Percentiles rank a stretch among this genome's conserved stretches.
Evolutionary conservation across 768 basidiomycete species (phyloP).

Genomic region (Sporobolomyces pararoseus): DNA sequence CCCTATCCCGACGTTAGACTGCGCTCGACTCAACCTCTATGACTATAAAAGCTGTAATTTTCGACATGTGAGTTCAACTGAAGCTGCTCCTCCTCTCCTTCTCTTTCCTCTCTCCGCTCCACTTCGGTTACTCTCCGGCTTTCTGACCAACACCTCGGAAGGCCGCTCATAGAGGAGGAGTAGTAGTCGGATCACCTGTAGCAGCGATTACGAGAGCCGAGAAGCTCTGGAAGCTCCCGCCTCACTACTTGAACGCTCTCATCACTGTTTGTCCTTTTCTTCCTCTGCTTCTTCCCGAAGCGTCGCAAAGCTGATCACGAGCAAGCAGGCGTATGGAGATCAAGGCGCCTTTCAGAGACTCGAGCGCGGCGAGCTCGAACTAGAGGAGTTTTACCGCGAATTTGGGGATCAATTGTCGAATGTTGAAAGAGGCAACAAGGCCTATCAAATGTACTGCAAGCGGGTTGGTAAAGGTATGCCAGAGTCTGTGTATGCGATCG

Average conservation of each 20-base stretch:
- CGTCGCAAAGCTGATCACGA: not conserved
- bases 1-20: no score
- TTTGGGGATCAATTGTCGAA: conserved; percentile 28
- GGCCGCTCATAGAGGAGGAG: conserved; percentile 26
- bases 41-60: conserved; percentile 28
- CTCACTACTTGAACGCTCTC: conserved; percentile 31
- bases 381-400: conserved; percentile 29
- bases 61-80: conserved; percentile 40
- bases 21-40: not conserved
- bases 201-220: conserved; percentile 19
- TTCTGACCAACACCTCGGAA: not conserved
- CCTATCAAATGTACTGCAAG: conserved; percentile 26
- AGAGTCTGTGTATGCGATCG: not conserved
- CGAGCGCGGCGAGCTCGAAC: conserved; percentile 26
- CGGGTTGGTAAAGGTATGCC: not conserved
- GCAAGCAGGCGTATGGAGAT: conserved; percentile 23
- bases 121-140: not conserved
- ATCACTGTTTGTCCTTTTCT: conserved; percentile 24
- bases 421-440: conserved; percentile 12
- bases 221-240: conserved; percentile 10
- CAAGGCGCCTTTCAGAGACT: conserved; percentile 32
- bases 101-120: not conserved
- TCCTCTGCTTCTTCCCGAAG: not conserved
- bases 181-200: conserved; percentile 36
- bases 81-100: no score